Evolutionary conservation across 352 stramenopile species (phyloP).

Genomic region (Pythium folliculosum): DNA sequence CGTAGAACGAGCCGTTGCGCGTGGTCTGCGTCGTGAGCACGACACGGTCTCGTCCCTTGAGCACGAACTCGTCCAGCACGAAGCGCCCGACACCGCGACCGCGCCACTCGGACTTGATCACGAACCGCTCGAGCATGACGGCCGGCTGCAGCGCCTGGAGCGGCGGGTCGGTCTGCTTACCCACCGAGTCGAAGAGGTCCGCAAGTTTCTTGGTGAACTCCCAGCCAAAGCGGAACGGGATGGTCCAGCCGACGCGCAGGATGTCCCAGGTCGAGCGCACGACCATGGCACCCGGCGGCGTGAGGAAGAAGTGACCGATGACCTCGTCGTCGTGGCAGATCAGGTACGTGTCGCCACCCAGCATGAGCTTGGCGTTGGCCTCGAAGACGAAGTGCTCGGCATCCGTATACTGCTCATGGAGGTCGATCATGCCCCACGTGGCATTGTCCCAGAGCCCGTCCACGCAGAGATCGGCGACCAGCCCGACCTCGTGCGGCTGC

Average conservation of each 20-base stretch:
- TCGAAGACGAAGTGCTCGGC: neutral
- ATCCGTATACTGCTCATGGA: neutral
- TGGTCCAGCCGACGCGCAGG: neutral
- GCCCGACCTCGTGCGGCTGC: slow-evolving; percentile 7
- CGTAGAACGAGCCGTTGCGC: slow-evolving; percentile 5
- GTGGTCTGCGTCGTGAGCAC: slow-evolving; percentile 10
- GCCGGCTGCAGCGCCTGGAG: neutral
- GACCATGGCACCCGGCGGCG: slow-evolving; percentile 1
- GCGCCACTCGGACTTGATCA: slow-evolving; percentile 17
- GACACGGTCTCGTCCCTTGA: neutral
- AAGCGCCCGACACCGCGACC: slow-evolving; percentile 9
- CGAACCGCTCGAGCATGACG: slow-evolving; percentile 17
- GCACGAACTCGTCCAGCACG: slow-evolving; percentile 14
- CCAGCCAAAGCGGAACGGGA: slow-evolving; percentile 17
- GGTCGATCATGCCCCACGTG: slow-evolving; percentile 14
- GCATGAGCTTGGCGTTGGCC: slow-evolving; percentile 9
- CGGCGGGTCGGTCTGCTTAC: neutral
- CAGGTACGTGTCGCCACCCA: slow-evolving; percentile 4
- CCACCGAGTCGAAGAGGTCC: slow-evolving; percentile 11
- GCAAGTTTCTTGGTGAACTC: slow-evolving; percentile 9
- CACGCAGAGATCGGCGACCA: slow-evolving; percentile 16
- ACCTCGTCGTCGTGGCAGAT: slow-evolving; percentile 8
- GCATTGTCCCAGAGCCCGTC: slow-evolving; percentile 19
- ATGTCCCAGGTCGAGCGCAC: neutral
- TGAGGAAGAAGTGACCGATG: slow-evolving; percentile 13